These are phyloP conservation scores for Catunica adiposa DNA, from an alignment of 2,329 filamentous ascomycete species.

Conservation along the genomic window DNA sequence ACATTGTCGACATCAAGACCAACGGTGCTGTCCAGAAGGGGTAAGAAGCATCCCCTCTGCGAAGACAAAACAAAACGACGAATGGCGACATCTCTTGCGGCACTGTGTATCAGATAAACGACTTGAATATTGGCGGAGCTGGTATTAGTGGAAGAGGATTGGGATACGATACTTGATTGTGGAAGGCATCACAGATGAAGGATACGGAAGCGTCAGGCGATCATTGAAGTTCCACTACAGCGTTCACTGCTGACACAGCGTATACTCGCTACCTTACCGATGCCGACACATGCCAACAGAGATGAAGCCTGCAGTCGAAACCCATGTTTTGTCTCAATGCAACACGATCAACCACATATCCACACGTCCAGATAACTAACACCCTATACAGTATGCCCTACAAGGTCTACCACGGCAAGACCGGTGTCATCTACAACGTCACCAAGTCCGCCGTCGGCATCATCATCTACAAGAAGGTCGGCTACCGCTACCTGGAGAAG, in stretches of 20 bases:
- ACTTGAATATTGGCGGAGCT: neutral
- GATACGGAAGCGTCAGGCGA: neutral
- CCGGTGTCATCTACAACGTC: constrained; percentile 96
- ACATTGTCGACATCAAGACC: constrained; percentile 96
- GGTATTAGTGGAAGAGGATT: neutral
- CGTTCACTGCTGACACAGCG: too few species aligned
- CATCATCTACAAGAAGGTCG: constrained; percentile 99
- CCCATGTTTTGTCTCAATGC: neutral
- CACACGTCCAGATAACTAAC: neutral
- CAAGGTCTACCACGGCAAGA: constrained; percentile 99
- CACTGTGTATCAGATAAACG: neutral
- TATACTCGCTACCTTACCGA: too few species aligned
- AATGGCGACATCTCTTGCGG: neutral
- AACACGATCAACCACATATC: neutral
- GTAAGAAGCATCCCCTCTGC: constrained; percentile 35
- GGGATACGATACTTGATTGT: too few species aligned
- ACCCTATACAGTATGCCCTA: constrained; percentile 68
- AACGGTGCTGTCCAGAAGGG: constrained; percentile 98
- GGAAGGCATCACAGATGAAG: too few species aligned
- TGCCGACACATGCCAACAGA: neutral
- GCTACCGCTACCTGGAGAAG: constrained; percentile 99
- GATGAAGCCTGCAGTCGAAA: neutral
- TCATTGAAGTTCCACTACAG: too few species aligned
- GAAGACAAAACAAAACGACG: neutral
- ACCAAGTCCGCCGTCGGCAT: constrained; percentile 94